Percentiles rank a stretch among this genome's conserved stretches.
These are phyloP conservation scores for Cryptococcus maquisensis DNA, from an alignment of 1,284 basidiomycete genomes.

Conservation along the genomic window DNA sequence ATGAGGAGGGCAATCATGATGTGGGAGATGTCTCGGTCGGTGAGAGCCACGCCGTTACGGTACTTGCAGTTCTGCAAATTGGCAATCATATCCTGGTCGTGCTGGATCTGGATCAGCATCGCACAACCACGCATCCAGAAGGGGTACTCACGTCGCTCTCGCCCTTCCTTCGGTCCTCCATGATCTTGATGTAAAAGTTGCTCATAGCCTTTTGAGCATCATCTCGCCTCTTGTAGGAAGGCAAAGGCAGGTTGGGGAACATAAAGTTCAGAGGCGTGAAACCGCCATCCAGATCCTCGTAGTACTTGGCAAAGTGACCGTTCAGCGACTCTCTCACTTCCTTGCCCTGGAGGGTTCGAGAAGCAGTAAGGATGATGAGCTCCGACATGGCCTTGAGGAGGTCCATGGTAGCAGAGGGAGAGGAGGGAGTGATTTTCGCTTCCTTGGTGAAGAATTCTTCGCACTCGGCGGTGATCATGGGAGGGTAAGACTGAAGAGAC, in stretches of 20 bases:
- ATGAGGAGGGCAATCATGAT: constrained; percentile 94
- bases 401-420: constrained; percentile 36
- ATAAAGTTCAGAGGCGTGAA: constrained; percentile 91
- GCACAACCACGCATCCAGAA: background rate
- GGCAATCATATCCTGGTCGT: constrained; percentile 88
- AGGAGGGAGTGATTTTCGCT: constrained; percentile 21
- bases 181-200: constrained; percentile 86
- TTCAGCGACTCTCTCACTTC: constrained; percentile 78
- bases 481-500: constrained; percentile 85
- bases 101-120: constrained; percentile 39
- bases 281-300: constrained; percentile 86
- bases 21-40: constrained; percentile 90
- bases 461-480: constrained; percentile 84
- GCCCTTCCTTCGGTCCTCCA: constrained; percentile 66
- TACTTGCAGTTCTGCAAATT: constrained; percentile 82
- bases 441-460: constrained; percentile 61
- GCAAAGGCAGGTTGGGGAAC: constrained; percentile 88
- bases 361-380: constrained; percentile 92
- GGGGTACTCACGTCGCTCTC: constrained; percentile 49
- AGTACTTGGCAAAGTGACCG: constrained; percentile 80
- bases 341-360: constrained; percentile 84
- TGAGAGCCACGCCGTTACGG: constrained; percentile 72
- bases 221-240: constrained; percentile 83
- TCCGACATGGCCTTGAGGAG: constrained; percentile 81
- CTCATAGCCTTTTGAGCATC: constrained; percentile 89